These are phyloP conservation scores for Kazachstania taianensis DNA, from an alignment of 805 yeast genomes.

Conservation along the genomic window DNA sequence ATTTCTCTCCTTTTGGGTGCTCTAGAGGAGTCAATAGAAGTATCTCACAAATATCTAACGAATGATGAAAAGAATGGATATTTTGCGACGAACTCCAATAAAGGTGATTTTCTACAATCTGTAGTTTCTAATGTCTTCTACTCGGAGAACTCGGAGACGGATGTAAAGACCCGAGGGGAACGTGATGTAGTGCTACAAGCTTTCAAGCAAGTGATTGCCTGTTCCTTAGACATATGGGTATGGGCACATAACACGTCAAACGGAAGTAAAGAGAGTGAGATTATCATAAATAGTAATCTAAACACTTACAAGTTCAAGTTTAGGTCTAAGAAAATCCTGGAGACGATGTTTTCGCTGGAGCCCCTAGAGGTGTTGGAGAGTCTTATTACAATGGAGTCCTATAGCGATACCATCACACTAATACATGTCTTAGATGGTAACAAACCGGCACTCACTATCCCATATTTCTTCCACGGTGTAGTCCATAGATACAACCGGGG, in stretches of 20 bases:
- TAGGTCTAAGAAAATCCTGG: conserved; percentile 56
- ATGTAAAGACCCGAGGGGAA: conserved; percentile 35
- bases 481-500: conserved; percentile 20
- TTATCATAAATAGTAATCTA: conserved; percentile 24
- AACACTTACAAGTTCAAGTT: conserved; percentile 55
- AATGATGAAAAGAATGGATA: conserved; percentile 28
- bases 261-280: conserved; percentile 9
- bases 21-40: conserved; percentile 51
- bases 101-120: conserved; percentile 25
- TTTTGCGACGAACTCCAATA: conserved; percentile 11
- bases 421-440: conserved; percentile 76
- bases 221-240: conserved; percentile 62
- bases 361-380: conserved; percentile 65
- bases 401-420: conserved; percentile 21
- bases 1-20: conserved; percentile 43
- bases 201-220: conserved; percentile 47
- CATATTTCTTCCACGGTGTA: conserved; percentile 44
- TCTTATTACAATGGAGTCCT: conserved; percentile 34
- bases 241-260: conserved; percentile 28
- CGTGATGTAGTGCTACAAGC: conserved; percentile 50
- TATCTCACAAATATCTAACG: conserved; percentile 45
- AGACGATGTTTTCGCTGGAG: conserved; percentile 53
- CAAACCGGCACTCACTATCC: conserved; percentile 62
- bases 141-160: conserved; percentile 28
- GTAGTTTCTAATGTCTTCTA: conserved; percentile 29